These are phyloP conservation scores for Echinosophora koreensis DNA, from an alignment of 306 rosid genomes.

Conservation along the genomic window DNA sequence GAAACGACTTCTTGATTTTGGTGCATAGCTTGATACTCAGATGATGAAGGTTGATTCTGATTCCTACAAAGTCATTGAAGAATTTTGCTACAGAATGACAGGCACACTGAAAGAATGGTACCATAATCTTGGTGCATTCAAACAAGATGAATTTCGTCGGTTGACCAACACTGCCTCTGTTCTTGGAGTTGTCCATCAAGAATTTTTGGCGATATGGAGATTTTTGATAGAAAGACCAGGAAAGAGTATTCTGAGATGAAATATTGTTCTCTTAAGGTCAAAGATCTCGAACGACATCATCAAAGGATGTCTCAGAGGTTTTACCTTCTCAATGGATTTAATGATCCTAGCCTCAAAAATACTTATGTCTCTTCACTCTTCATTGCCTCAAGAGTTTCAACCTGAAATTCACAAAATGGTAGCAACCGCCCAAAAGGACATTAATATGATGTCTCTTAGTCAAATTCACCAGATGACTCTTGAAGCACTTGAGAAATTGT, in stretches of 20 bases:
- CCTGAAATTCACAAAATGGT: not conserved
- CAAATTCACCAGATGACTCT: too few relatives aligned
- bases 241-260: not conserved
- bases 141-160: not conserved
- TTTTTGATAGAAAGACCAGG: not conserved
- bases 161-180: accelerated
- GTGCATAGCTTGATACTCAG: not conserved
- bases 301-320: not conserved
- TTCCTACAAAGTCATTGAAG: not conserved
- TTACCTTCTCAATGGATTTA: not conserved
- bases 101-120: not conserved
- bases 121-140: not conserved
- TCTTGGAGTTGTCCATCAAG: not conserved
- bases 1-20: not conserved
- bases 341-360: not conserved
- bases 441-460: too few relatives aligned
- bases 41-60: not conserved
- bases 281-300: not conserved
- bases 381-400: not conserved
- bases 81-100: not conserved
- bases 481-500: too few relatives aligned
- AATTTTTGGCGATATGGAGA: not conserved
- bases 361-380: not conserved
- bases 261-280: not conserved
- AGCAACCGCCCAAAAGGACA: too few relatives aligned